Percentiles rank a stretch among this genome's conserved stretches.
Conservation (phyloP, 176 grass and related monocot genomes). For the Calamus simplicifolius region DNA sequence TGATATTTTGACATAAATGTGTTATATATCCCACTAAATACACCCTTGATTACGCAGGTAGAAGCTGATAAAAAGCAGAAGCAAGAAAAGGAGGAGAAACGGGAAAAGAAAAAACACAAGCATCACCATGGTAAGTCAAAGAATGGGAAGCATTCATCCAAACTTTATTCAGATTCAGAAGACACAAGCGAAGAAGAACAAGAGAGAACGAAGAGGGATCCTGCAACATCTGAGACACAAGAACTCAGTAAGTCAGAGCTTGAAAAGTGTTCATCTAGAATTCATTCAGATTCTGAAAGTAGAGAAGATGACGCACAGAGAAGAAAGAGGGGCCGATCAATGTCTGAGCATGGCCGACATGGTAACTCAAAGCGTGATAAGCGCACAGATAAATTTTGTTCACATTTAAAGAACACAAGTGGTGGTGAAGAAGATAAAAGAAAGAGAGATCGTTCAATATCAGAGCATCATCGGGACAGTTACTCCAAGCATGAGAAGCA, state of each 20-base stretch:
- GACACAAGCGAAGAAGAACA: conserved; percentile 32
- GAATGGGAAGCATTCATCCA: conserved; percentile 34
- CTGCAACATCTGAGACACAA: conserved; percentile 13
- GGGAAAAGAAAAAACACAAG: conserved; percentile 66
- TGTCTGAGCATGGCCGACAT: too few relatives aligned
- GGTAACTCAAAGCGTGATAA: conserved; percentile 12
- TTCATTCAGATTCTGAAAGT: conserved; percentile 4
- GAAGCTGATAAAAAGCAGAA: conserved; percentile 77
- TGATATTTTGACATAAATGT: too few relatives aligned
- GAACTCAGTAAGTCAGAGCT: conserved; percentile 42
- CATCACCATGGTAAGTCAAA: conserved; percentile 48
- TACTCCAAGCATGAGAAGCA: not conserved
- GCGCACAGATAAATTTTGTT: conserved; percentile 12
- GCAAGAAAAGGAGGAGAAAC: conserved; percentile 37
- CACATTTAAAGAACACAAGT: conserved; percentile 20
- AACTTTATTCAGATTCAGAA: conserved; percentile 48
- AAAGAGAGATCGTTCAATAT: conserved; percentile 29
- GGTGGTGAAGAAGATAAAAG: conserved; percentile 29
- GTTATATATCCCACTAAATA: too few relatives aligned
- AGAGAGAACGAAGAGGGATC: conserved; percentile 32
- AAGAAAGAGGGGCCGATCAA: too few relatives aligned
- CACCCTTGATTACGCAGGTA: conserved; percentile 34
- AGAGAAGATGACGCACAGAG: too few relatives aligned
- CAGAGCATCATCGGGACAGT: conserved; percentile 1
- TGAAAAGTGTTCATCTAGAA: conserved; percentile 35